Base-by-base conservation (phyloP, 176 grass and related monocot species). In the Zoysia pacifica region DNA sequence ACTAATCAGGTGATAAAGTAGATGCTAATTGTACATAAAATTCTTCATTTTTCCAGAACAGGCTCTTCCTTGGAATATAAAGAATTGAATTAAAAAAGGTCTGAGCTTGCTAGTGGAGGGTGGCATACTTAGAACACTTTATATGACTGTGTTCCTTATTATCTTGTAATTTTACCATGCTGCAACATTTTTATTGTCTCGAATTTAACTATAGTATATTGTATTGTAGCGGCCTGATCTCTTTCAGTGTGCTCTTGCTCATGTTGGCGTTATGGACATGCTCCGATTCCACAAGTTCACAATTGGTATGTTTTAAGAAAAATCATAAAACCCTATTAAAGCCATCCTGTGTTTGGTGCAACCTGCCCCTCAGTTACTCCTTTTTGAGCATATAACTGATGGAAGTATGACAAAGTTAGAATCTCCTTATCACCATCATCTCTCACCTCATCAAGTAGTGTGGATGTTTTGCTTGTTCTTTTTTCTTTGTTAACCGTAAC, bases 211-310 rank as follows among this genome's bases (percentile, higher is more conserved):
- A 7, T 48, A 38, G 10, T 7, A 8, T 48, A 62, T 43, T 78
- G 18, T 85, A 11, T 81, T 77, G 48, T 72, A 98, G 95, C 79
- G 95, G 35, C 95, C 95, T 78, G 92, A 98, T 83, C 95, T 98
- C 13, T 98, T 94, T 85, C 92, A 83, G 10, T 98, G 95, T 87
- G 95, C 90, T 83, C 84, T 98, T 79, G 92, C 92, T 69, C 92
- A 94, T 89, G 95, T 98, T 73, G 92, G 95, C 43, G 95, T 98
- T 48, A 94, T 97, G 95, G 95, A 97, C 81, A 97, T 97, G 95
- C 91, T 97, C 65, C 92, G 90, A 48, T 97, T 97, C 80, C 95
- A 97, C 75, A 97, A 94, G 82, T 98, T 98, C 86, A 97, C 95
- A 20, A 97, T 97, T 60, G 95, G 91, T 93, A 73, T 62, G 77